Conservation (phyloP, 306 rosid species). For the Dalbergia cultrata region DNA sequence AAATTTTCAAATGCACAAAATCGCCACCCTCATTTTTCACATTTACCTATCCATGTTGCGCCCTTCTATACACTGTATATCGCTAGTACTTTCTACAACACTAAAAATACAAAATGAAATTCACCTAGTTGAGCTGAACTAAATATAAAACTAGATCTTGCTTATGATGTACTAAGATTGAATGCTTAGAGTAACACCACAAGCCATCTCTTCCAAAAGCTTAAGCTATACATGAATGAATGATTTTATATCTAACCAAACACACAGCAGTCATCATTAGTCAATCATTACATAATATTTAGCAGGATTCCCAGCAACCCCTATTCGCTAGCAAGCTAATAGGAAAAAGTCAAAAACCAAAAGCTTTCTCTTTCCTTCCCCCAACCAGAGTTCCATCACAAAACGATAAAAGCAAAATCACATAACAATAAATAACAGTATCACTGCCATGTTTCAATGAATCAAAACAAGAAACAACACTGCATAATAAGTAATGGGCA, state of each 20-base stretch:
- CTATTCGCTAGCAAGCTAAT: not conserved
- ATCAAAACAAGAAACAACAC: not conserved
- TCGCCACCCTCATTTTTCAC: constrained; percentile 4
- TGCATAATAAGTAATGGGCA: not conserved
- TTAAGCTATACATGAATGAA: too few relatives aligned
- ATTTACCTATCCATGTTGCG: not conserved
- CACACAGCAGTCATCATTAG: not conserved
- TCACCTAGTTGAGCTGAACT: not conserved
- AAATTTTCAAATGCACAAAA: not conserved
- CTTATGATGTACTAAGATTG: not conserved
- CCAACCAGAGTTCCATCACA: not conserved
- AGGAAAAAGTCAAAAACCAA: not conserved
- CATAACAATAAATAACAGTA: not conserved
- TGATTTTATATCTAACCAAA: not conserved
- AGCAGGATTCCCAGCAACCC: not conserved
- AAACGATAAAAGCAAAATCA: not conserved
- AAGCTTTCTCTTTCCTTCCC: not conserved
- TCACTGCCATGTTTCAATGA: not conserved
- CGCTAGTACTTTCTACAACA: not conserved
- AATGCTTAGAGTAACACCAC: not conserved
- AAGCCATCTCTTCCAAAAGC: too few relatives aligned
- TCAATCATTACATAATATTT: not conserved
- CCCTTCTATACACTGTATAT: not conserved
- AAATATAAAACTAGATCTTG: not conserved
- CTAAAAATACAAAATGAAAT: not conserved